Percentiles rank a stretch among this genome's conserved stretches.
phyloP scores from a whole-genome alignment of 352 stramenopile genomes.

The Pythium aristosporum region DNA sequence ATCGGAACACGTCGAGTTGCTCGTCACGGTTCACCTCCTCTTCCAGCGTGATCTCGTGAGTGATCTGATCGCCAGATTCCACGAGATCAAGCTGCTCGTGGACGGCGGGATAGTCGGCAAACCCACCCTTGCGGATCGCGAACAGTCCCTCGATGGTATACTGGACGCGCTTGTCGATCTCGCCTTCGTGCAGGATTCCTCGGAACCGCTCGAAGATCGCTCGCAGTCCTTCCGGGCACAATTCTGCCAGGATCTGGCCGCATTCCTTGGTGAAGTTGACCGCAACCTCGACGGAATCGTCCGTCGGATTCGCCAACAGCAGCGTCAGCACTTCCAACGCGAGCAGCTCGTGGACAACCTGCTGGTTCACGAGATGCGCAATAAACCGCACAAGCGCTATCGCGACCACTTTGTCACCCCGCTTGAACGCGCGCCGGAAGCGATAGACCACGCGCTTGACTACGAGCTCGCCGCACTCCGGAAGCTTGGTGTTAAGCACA shows the following conservation, averaged over 20 bases:
- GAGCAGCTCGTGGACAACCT: conserved; percentile 97
- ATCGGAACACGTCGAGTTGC: conserved; percentile 94
- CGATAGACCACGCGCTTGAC: conserved; percentile 92
- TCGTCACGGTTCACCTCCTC: conserved; percentile 96
- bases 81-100: conserved; percentile 97
- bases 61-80: conserved; percentile 98
- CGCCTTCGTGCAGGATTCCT: conserved; percentile 96
- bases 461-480: conserved; percentile 96
- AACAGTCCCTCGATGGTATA: conserved; percentile 99
- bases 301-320: conserved; percentile 95
- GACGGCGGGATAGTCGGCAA: conserved; percentile 94
- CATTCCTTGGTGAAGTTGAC: conserved; percentile 97
- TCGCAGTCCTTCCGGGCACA: conserved; percentile 89
- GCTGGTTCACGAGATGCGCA: conserved; percentile 98
- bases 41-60: conserved; percentile 96
- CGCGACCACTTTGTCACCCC: conserved; percentile 95
- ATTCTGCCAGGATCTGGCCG: conserved; percentile 85
- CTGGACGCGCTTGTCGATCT: conserved; percentile 97
- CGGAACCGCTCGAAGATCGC: conserved; percentile 98
- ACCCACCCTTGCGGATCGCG: conserved; percentile 94
- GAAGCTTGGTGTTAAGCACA: conserved; percentile 99
- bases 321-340: conserved; percentile 97
- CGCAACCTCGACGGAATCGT: conserved; percentile 98
- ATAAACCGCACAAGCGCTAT: conserved; percentile 97
- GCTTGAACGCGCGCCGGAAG: conserved; percentile 96